Conservation (phyloP, 2,329 filamentous ascomycete species). For the Lojkania enalia region DNA sequence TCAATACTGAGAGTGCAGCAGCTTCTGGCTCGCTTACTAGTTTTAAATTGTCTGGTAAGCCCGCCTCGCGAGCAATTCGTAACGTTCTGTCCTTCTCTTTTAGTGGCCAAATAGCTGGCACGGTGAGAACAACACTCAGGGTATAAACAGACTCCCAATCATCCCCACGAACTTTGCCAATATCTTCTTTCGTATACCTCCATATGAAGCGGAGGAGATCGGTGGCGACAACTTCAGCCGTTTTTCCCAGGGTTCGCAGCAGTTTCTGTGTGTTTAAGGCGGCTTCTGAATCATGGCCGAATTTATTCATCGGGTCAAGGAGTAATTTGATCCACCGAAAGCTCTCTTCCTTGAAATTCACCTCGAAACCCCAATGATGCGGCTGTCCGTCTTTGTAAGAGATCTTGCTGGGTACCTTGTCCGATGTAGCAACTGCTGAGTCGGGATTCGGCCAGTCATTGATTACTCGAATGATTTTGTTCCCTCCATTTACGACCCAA, state of each 20-base stretch:
- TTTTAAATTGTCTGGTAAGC: slow-evolving; percentile 1
- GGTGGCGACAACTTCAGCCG: slow-evolving; percentile 11
- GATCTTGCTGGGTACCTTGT: slow-evolving; percentile 15
- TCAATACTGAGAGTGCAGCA: slow-evolving; percentile 3
- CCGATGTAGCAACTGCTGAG: slow-evolving; percentile 7
- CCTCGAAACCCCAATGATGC: slow-evolving; percentile 11
- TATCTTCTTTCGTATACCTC: slow-evolving; percentile 13
- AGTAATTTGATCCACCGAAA: slow-evolving; percentile 22
- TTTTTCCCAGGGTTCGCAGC: slow-evolving; percentile 7
- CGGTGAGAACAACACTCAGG: slow-evolving; percentile 14
- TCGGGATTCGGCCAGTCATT: slow-evolving; percentile 14
- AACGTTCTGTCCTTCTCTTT: slow-evolving; percentile 10
- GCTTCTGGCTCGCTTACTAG: slow-evolving; percentile 19
- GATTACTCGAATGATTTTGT: slow-evolving; percentile 14
- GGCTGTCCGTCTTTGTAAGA: slow-evolving; percentile 9
- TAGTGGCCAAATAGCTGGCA: slow-evolving; percentile 19
- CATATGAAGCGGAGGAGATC: slow-evolving; percentile 21
- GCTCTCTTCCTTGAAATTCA: slow-evolving; percentile 4
- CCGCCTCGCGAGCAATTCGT: slow-evolving; percentile 11
- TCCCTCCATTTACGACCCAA: slow-evolving; percentile 24
- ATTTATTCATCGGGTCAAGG: slow-evolving; percentile 8
- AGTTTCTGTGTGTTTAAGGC: not conserved
- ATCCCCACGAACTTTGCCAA: slow-evolving; percentile 9
- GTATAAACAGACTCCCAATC: slow-evolving; percentile 3
- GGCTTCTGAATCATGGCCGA: not conserved